Conservation (phyloP, 495 filamentous ascomycete species). For the Penicilliopsis zonata region DNA sequence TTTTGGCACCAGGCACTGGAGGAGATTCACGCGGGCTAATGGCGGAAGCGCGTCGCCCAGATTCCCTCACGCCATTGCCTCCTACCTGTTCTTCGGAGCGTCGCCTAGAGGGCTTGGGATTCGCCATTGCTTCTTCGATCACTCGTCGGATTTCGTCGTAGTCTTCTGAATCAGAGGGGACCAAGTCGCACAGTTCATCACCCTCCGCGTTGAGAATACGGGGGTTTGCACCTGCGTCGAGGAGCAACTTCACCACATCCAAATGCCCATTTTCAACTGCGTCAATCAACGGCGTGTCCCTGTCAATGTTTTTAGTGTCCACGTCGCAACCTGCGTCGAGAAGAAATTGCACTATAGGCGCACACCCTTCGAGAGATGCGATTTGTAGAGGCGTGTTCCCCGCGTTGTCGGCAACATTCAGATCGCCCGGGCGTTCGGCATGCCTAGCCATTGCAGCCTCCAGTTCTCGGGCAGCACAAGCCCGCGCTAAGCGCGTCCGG, state of each 20-base stretch:
- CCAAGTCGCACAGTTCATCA: slow-evolving; percentile 73
- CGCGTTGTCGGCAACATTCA: slow-evolving; percentile 84
- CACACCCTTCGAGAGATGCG: slow-evolving; percentile 70
- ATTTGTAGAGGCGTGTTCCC: slow-evolving; percentile 91
- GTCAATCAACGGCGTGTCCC: slow-evolving; percentile 89
- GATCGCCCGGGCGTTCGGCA: slow-evolving; percentile 67
- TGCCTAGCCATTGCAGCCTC: slow-evolving; percentile 56
- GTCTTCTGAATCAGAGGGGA: slow-evolving; percentile 57
- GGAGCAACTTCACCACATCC: slow-evolving; percentile 75
- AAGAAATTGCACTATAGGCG: slow-evolving; percentile 60
- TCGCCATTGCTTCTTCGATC: slow-evolving; percentile 34
- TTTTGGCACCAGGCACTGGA: slow-evolving; percentile 31
- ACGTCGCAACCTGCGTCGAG: slow-evolving; percentile 72
- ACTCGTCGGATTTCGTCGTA: slow-evolving; percentile 42
- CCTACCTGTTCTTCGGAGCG: slow-evolving; percentile 50
- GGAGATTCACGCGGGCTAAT: slow-evolving; percentile 57
- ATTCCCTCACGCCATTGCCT: slow-evolving; percentile 41
- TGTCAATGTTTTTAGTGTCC: slow-evolving; percentile 68
- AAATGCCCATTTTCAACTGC: slow-evolving; percentile 90
- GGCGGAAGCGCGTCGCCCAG: slow-evolving; percentile 53
- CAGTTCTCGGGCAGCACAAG: slow-evolving; percentile 65
- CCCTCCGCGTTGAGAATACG: slow-evolving; percentile 76
- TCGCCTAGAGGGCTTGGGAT: slow-evolving; percentile 34
- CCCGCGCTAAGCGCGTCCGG: slow-evolving; percentile 71
- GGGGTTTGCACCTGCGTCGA: slow-evolving; percentile 81